These are phyloP conservation scores for Ophiostoma triangulosporum DNA, from an alignment of 2,329 filamentous ascomycete genomes.

Conservation along the genomic window DNA sequence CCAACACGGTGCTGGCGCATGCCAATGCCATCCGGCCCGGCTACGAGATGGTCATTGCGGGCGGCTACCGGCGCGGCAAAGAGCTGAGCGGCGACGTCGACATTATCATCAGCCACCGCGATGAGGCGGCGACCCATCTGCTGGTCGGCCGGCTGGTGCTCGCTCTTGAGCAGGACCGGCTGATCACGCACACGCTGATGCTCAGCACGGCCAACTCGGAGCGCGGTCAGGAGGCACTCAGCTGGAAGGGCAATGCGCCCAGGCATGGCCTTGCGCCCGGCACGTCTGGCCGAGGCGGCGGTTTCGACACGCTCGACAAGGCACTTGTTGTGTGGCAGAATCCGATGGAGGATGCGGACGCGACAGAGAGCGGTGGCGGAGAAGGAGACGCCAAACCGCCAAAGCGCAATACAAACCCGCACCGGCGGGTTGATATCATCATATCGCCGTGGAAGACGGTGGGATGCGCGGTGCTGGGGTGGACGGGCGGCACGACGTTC, in stretches of 20 bases:
- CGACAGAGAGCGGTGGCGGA: constrained; percentile 18
- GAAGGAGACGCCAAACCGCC: constrained; percentile 11
- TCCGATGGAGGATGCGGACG: constrained; percentile 24
- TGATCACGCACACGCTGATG: constrained; percentile 71
- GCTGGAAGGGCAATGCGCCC: constrained; percentile 34
- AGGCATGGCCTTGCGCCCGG: constrained; percentile 7
- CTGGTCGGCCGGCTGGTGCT: constrained; percentile 60
- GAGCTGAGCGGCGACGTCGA: constrained; percentile 67
- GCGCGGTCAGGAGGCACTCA: constrained; percentile 49
- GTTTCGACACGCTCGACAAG: constrained; percentile 85
- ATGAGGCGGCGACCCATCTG: constrained; percentile 52
- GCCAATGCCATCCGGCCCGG: constrained; percentile 48
- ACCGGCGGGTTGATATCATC: constrained; percentile 85
- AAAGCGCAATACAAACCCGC: constrained; percentile 51
- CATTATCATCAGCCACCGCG: constrained; percentile 66
- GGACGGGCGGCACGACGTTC: constrained; percentile 82
- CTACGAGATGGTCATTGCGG: constrained; percentile 51
- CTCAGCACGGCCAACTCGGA: constrained; percentile 57
- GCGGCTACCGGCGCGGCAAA: constrained; percentile 73
- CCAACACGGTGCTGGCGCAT: constrained; percentile 46
- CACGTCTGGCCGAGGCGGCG: constrained; percentile 30
- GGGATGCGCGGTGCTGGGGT: constrained; percentile 77
- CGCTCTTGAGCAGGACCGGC: constrained; percentile 52
- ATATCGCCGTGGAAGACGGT: constrained; percentile 77
- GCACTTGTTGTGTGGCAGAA: constrained; percentile 87